These are phyloP conservation scores for Lagenidium sp. DNA, from an alignment of 352 stramenopile species.

Conservation along the genomic window DNA sequence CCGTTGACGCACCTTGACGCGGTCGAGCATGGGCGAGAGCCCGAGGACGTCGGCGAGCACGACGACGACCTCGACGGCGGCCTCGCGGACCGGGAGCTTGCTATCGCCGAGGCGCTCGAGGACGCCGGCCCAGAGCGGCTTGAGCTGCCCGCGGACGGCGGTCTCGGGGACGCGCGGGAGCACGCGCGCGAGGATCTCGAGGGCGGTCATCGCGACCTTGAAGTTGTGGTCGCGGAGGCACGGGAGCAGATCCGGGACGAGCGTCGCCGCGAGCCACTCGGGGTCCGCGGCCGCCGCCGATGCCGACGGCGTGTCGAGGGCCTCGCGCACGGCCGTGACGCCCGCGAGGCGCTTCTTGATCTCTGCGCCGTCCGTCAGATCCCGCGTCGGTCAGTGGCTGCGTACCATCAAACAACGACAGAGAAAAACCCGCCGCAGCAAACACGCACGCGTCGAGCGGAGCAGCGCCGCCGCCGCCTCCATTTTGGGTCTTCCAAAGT, in stretches of 20 bases:
- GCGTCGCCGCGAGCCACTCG: conserved; percentile 10
- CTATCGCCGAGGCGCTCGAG: conserved; percentile 71
- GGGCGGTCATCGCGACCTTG: conserved; percentile 55
- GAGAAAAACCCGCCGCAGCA: not conserved
- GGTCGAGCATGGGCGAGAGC: conserved; percentile 43
- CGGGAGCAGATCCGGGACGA: conserved; percentile 49
- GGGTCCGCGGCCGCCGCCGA: no score
- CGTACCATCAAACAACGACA: no score
- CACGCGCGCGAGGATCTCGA: conserved; percentile 56
- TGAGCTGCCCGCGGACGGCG: conserved; percentile 41
- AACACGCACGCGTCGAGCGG: conserved; percentile 34
- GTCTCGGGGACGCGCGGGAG: conserved; percentile 31
- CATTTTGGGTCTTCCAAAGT: conserved; percentile 25
- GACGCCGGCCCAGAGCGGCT: conserved; percentile 56
- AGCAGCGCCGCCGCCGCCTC: conserved; percentile 50
- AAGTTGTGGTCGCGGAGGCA: conserved; percentile 81
- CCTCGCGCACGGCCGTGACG: conserved; percentile 40
- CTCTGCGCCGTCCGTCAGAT: conserved; percentile 21
- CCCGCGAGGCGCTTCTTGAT: conserved; percentile 78
- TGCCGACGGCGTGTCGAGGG: no score
- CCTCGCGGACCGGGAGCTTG: conserved; percentile 63
- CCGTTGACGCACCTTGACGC: not conserved
- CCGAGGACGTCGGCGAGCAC: conserved; percentile 54
- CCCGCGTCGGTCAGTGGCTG: not conserved
- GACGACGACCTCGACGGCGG: conserved; percentile 66